Base-by-base conservation (phyloP, 2,329 filamentous ascomycete genomes). In the Aspergillus japonicus region DNA sequence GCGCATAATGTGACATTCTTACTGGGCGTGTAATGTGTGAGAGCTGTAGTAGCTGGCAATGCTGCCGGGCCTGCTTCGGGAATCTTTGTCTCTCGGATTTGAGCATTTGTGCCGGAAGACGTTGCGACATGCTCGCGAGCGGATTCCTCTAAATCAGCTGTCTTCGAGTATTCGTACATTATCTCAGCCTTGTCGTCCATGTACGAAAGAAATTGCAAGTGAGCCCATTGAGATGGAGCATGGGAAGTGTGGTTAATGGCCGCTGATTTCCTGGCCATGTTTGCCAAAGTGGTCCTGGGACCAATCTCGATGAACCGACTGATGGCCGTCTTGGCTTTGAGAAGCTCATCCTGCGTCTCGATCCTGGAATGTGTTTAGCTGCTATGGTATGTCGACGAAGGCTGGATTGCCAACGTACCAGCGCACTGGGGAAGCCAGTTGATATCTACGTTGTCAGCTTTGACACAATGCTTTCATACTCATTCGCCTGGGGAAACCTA, bases 281-380 rank as follows among this genome's bases (percentile, higher is more conserved):
- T 71, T 10, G 69, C 66, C 23, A 80, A 64, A 4, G 69, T 75
- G 23, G 71, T 65, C 5, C 71, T 66, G 0, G 77, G 77, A 4
- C 77, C 77, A 52, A 79, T 70, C 64, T 80, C 77, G 49, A 80
- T 67, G 31, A 75, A 65, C 14, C 73, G 67, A 48, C 74, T 66
- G 29, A 70, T 69, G 16, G 67, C 60, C 24, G 62, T 56, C 4
- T 69, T 6, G 21, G 62, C 21, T 48, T 58, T 19, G 73, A 65
- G 66, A 11, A 79, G 57, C 16, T 69, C 57, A 56, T 78, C 68
- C 61, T 79, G 77, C 2, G 77, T 78, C 39, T 77, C 71, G 54
- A 78, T 77, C 76, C 75, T 66, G 50, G n/a, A 3, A 2, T 47
- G 58, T 19, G 12, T 26, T 67, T 21, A 63, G 54, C 16, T 50